Evolutionary conservation across 768 basidiomycete species (phyloP), one percentile per base, ranked within the genome.

Genomic region (Suillus fuscotomentosus): DNA sequence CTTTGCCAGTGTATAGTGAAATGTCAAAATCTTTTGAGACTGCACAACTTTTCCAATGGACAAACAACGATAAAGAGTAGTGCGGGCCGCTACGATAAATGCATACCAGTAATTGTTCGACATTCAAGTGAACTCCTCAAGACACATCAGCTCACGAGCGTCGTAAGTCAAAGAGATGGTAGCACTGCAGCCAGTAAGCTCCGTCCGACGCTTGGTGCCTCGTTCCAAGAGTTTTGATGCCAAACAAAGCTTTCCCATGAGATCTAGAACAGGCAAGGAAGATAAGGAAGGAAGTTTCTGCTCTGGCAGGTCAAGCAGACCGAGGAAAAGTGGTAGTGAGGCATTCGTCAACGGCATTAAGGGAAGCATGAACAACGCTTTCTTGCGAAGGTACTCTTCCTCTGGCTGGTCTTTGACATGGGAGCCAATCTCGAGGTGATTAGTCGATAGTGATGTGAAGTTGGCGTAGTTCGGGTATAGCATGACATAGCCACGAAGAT

Each of bases 401-500:
- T 74, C 77, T 20, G 86, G 84, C 24, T 80, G 78, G 51, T 80
- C 80, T 70, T 84, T 86, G 56, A 95, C 91, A 69, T 95, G 94
- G 47, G 88, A 87, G 38, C 94, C 94, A 20, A 87, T 82, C 78
- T 95, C 94, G 62, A 95, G 83, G 70, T 94, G 94, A 73, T 95
- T 95, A n/a, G 92, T 95, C 65, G 94, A 95, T 8, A 95, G 75
- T 36, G 92, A 94, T 43, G 81, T 73, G 69, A 87, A 93, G 51
- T 80, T 81, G 48, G 79, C 82, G 71, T 86, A 95, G 77, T 95
- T 95, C 13, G 94, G 93, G 71, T 95, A 95, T 38, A 95, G 84
- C 94, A 95, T 95, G 60, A 87, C 85, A 75, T 92, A 93, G 3
- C 93, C 92, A 6, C 88, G 86, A 15, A 95, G 82, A 74, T 88